Base-by-base conservation (phyloP, 352 stramenopile genomes). In the Pythium dissimile region DNA sequence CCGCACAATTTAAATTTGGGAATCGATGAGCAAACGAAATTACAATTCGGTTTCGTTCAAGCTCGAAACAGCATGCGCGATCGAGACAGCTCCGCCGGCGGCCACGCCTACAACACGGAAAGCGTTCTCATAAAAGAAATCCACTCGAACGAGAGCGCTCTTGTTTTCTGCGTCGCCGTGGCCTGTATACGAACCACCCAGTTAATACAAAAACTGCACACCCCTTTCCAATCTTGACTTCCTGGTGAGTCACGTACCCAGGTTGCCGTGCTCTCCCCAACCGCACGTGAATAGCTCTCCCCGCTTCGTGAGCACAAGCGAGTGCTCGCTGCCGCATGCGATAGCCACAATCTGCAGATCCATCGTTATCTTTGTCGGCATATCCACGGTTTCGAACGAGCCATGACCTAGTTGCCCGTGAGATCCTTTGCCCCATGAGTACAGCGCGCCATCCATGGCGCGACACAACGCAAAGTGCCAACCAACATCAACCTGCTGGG, bases 261-360 rank as follows among this genome's bases (percentile, higher is more conserved):
- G 70, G 38, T 94, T 94, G 37, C 84, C 84, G 53, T 94, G 84
- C 55, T 94, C 84, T 34, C 80, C 80, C 84, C 84, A 94, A 3
- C 84, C 84, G 50, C 82, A 90, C 2, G 82, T 85, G 51, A 84
- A 92, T 6, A 94, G 50, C n/a, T 78, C 65, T 13, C 82, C 80
- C 27, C 30, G 48, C 10, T 57, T 47, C 12, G 73, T 86, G 31
- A 80, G 62, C 0, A 90, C 73, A 46, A 94, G 70, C 1, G 72
- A 54, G 54, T 94, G 82, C 39, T 94, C 84, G 16, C 82, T 92
- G 1, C 84, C 84, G 54, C 84, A 90, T 2, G 84, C 79, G 45
- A 92, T 74, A 8, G 80, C 59, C 7, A 42, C 27, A 28, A 86
- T 53, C 0, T n/a, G 13, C 0, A 20, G 15, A 12, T 64, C 21